Base-by-base conservation (phyloP, 2,329 filamentous ascomycete genomes). In the Immersiporthe knoxdaviesiana region DNA sequence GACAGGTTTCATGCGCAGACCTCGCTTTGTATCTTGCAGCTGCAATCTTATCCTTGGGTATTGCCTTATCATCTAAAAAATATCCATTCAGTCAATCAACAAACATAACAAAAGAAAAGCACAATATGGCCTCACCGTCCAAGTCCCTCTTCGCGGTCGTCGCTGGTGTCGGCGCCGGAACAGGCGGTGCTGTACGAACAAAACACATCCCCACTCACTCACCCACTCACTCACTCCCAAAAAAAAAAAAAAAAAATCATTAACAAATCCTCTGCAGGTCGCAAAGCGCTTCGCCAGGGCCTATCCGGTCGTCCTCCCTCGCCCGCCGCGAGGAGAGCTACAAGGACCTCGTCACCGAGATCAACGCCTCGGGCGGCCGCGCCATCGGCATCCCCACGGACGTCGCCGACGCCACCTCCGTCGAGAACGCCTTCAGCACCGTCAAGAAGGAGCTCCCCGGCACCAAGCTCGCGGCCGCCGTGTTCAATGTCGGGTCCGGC, bases 281-380 rank as follows among this genome's bases (percentile, higher is more conserved):
- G 89, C 89, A 27, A 80, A 86, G 66, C 84, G 84, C 69, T 91
- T 91, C 76, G 84, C 88, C 52, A 80, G 88, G 71, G 75, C 85
- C 11, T 96, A 95, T 76, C 88, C 91, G 0, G 90, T 95, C 1
- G 90, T 92, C 1, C 83, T 95, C 1, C n/a, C 85, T 95, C n/a
- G 88, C 92, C 16, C 90, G 92, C 63, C 88, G 83, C 21, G 84
- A 89, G 0, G 84, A 87, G 56, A 92, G 85, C 78, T 93, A 89
- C 79, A 83, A 87, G 68, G 80, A 83, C n/a, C 84, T 93, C 2
- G 89, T 92, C 8, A 77, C 85, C 2, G 91, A 93, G 73, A 93
- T 96, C 80, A 89, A 89, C 68, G 77, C 80, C 6, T 78, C 80
- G 0, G 92, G 92, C 14, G 92, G 92, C 2, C 84, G 86, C 62